Evolutionary conservation across 495 filamentous ascomycete species (phyloP).

Genomic region (Penicillium mononematosum): DNA sequence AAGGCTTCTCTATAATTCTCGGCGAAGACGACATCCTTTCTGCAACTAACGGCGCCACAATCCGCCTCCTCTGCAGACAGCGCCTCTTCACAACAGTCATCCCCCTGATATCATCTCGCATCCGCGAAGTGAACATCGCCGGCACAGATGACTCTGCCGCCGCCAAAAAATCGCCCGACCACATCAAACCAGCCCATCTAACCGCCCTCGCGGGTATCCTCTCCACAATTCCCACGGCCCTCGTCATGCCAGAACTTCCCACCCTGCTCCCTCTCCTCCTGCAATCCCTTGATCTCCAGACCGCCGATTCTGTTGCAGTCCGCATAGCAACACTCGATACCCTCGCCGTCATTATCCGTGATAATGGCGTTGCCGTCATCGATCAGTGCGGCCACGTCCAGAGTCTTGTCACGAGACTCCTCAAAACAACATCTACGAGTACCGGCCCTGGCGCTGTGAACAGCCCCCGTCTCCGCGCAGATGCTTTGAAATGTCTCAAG

Average conservation of each 20-base stretch:
- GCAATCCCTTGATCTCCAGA: conserved; percentile 64
- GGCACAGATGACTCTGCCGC: conserved; percentile 14
- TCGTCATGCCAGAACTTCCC: conserved; percentile 60
- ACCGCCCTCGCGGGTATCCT: conserved; percentile 66
- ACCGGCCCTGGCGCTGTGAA: conserved; percentile 24
- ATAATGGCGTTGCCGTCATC: conserved; percentile 52
- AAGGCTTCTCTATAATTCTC: conserved; percentile 61
- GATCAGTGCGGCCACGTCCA: conserved; percentile 59
- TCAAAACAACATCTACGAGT: conserved; percentile 43
- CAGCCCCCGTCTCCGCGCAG: conserved; percentile 46
- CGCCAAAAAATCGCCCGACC: conserved; percentile 15
- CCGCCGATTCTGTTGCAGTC: conserved; percentile 48
- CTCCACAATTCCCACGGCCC: conserved; percentile 54
- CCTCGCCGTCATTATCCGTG: conserved; percentile 57
- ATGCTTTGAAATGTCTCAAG: conserved; percentile 56
- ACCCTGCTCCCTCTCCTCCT: conserved; percentile 65
- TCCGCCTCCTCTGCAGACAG: conserved; percentile 64
- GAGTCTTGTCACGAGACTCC: conserved; percentile 57
- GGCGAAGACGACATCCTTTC: conserved; percentile 64
- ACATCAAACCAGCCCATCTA: conserved; percentile 61
- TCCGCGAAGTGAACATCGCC: conserved; percentile 48
- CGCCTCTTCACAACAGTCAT: conserved; percentile 61
- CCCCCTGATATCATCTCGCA: conserved; percentile 55
- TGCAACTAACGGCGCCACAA: conserved; percentile 60
- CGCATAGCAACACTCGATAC: conserved; percentile 63